These are phyloP conservation scores for Boletellus sp. DNA, from an alignment of 768 basidiomycete genomes.

Conservation along the genomic window DNA sequence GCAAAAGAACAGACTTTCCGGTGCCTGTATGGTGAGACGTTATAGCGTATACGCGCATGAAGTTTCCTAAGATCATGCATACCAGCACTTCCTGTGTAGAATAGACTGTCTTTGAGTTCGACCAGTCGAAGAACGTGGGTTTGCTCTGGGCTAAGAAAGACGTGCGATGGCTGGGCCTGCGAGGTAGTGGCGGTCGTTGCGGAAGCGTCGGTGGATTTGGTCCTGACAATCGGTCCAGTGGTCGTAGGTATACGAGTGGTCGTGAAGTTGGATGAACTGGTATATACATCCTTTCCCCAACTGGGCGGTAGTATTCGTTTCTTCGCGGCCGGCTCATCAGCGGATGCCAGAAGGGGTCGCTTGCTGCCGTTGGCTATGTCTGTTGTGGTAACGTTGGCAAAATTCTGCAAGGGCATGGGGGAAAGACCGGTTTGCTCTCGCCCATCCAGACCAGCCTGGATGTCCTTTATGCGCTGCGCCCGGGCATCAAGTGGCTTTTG, in stretches of 20 bases:
- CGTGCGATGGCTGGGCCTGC: constrained; percentile 30
- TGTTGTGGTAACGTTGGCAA: constrained; percentile 10
- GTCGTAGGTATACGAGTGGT: constrained; percentile 13
- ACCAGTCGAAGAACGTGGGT: constrained; percentile 78
- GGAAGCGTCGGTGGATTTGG: constrained; percentile 4
- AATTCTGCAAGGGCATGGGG: constrained; percentile 10
- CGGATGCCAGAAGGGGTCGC: constrained; percentile 25
- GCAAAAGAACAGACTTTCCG: constrained; percentile 91
- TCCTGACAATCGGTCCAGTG: constrained; percentile 6
- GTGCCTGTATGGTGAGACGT: constrained; percentile 57
- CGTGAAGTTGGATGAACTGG: constrained; percentile 35
- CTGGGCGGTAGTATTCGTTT: constrained; percentile 54
- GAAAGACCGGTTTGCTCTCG: constrained; percentile 31
- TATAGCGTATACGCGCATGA: constrained; percentile 14
- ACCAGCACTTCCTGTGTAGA: constrained; percentile 99
- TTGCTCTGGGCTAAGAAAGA: constrained; percentile 84
- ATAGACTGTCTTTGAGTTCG: constrained; percentile 67
- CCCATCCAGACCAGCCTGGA: constrained; percentile 53
- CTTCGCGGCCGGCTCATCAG: constrained; percentile 36
- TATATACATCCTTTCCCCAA: constrained; percentile 40
- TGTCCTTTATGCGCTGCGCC: constrained; percentile 49
- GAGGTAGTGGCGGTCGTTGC: constrained; percentile 1
- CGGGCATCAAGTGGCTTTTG: constrained; percentile 23
- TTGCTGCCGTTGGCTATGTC: constrained; percentile 31
- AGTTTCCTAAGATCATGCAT: constrained; percentile 23